These are phyloP conservation scores for Talaromyces pinophilus DNA, from an alignment of 2,329 filamentous ascomycete genomes.

Conservation along the genomic window DNA sequence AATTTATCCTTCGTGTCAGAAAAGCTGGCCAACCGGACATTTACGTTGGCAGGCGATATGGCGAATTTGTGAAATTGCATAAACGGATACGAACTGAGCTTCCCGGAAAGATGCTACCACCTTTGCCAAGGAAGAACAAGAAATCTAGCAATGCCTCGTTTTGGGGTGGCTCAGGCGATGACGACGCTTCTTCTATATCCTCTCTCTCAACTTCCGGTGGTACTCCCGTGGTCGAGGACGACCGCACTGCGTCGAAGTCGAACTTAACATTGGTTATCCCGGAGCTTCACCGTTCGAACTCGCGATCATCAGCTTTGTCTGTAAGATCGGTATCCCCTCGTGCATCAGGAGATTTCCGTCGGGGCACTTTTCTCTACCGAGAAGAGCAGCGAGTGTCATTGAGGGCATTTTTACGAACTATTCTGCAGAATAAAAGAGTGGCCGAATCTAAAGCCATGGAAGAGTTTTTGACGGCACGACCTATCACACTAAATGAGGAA, in stretches of 20 bases:
- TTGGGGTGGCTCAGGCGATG: constrained; percentile 64
- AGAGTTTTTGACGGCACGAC: constrained; percentile 76
- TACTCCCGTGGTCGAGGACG: constrained; percentile 40
- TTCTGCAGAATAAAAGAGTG: constrained; percentile 81
- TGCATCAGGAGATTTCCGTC: constrained; percentile 47
- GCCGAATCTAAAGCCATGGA: constrained; percentile 79
- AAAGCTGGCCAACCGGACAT: constrained; percentile 71
- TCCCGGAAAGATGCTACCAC: constrained; percentile 84
- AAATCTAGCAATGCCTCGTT: constrained; percentile 66
- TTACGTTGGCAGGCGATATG: constrained; percentile 82
- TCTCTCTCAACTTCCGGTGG: constrained; percentile 72
- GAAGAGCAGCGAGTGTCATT: constrained; percentile 91
- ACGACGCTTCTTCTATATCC: constrained; percentile 77
- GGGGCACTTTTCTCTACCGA: constrained; percentile 69
- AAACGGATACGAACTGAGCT: constrained; percentile 79
- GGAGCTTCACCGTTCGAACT: constrained; percentile 35
- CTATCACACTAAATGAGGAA: constrained; percentile 74
- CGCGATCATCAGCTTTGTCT: constrained; percentile 34
- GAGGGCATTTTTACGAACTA: constrained; percentile 81
- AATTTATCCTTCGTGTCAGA: constrained; percentile 88
- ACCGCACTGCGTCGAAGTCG: constrained; percentile 13
- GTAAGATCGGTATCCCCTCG: constrained; percentile 29
- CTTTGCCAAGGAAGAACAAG: constrained; percentile 90
- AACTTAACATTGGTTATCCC: constrained; percentile 31
- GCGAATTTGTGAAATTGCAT: constrained; percentile 80